Conservation (phyloP, 2,329 filamentous ascomycete species). For the Fusarium neocosmosporiellum region DNA sequence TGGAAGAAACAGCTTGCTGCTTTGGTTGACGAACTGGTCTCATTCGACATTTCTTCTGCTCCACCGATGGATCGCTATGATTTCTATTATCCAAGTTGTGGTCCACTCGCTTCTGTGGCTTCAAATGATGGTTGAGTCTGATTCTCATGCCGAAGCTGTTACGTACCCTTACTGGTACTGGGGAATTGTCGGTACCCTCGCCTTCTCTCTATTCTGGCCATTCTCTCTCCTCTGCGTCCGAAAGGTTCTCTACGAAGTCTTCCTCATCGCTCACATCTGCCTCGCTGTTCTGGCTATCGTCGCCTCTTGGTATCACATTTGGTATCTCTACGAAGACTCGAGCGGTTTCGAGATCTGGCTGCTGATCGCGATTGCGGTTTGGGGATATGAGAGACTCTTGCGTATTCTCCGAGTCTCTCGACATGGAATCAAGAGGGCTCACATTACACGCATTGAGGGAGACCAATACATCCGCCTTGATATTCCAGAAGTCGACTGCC, state of each 20-base stretch:
- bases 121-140: slow-evolving; percentile 44
- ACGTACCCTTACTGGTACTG: slow-evolving; percentile 55
- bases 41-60: slow-evolving; percentile 61
- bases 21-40: slow-evolving; percentile 61
- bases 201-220: slow-evolving; percentile 45
- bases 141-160: slow-evolving; percentile 42
- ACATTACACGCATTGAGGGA: slow-evolving; percentile 40
- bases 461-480: slow-evolving; percentile 47
- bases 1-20: slow-evolving; percentile 59
- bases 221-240: slow-evolving; percentile 52
- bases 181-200: slow-evolving; percentile 55
- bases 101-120: slow-evolving; percentile 59
- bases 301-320: slow-evolving; percentile 57
- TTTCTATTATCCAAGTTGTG: slow-evolving; percentile 57
- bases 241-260: slow-evolving; percentile 54
- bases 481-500: slow-evolving; percentile 37
- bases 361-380: slow-evolving; percentile 42
- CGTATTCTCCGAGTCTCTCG: slow-evolving; percentile 33
- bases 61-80: slow-evolving; percentile 60
- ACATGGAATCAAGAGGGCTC: slow-evolving; percentile 43
- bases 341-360: slow-evolving; percentile 57
- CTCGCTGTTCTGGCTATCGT: slow-evolving; percentile 54
- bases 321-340: slow-evolving; percentile 46
- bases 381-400: slow-evolving; percentile 45
- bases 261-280: slow-evolving; percentile 56